Evolutionary conservation across 192 early-diverging fungal genomes (phyloP), one percentile per base, ranked within the genome.

Genomic region (Coemansia sp.): DNA sequence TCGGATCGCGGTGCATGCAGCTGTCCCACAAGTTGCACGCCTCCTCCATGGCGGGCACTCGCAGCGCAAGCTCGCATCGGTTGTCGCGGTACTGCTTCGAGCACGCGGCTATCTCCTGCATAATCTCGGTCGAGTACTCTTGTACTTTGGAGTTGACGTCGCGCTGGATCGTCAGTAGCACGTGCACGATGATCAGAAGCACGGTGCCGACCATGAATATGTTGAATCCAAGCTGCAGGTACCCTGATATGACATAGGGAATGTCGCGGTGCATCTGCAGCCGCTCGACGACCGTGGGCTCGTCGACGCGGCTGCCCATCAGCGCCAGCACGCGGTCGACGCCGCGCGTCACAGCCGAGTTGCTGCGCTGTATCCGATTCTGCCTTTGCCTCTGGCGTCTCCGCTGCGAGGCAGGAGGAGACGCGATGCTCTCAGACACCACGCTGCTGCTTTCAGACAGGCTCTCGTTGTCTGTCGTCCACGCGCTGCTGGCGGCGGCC

Each of bases 211-310:
- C 86, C 53, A 92, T 84, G 22, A 89, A 82, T 0, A 88, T 58
- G 56, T 92, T 92, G 76, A 92, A 90, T 9, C 77, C 65, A 42
- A 92, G 77, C 67, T 93, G 93, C 38, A 93, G 72, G 74, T 94
- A 94, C 1, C 84, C 76, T 7, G 72, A 78, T 37, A 82, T 70
- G 6, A 81, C 72, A 25, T 70, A 76, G n/a, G 83, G 78, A 27
- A 81, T 57, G 56, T 85, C 83, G 14, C 71, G 74, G 60, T 80
- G 75, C 74, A 74, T 74, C 61, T 84, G 82, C 59, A 71, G 64
- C 59, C 70, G 46, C 40, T 76, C 68, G 12, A 64, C 47, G 19
- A 51, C 58, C 7, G 68, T 74, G 12, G 73, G 78, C 65, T 67
- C 72, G 19, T 80, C 70, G 6, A 73, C 70, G 1, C 57, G 62